A percentile compares a stretch with the other conserved stretches of the same genome.
Evolutionary conservation across 139 green algal species (phyloP).

Genomic region (Tetraselmis striata): DNA sequence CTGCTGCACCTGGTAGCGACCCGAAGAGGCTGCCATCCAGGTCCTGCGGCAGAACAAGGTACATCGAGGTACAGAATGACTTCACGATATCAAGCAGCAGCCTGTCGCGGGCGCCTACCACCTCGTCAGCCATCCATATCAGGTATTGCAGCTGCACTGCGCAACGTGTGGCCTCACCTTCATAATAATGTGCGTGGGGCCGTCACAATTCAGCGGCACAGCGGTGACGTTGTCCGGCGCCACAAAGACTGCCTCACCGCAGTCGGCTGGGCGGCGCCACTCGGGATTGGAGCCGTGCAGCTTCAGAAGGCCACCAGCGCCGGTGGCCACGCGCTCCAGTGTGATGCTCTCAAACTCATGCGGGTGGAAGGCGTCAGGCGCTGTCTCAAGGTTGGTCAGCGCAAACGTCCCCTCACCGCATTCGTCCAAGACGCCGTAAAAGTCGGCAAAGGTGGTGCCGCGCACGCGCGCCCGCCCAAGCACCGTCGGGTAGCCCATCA

Average conservation of each 20-base stretch:
- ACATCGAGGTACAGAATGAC: no score
- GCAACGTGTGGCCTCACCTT: no score
- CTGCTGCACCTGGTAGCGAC: background rate
- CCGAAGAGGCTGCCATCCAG: background rate
- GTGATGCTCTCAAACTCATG: constrained; percentile 1
- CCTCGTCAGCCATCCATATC: no score
- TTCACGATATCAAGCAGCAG: no score
- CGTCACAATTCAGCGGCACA: constrained; percentile 15
- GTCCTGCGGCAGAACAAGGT: no score
- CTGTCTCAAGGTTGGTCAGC: background rate
- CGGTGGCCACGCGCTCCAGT: background rate
- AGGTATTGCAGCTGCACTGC: no score
- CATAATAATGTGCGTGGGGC: background rate
- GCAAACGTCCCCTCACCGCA: constrained; percentile 1
- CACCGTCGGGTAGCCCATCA: constrained; percentile 14
- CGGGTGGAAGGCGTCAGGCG: constrained; percentile 17
- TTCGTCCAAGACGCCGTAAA: constrained; percentile 4
- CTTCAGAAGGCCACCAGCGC: background rate
- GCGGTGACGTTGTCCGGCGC: background rate
- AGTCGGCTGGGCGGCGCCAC: constrained; percentile 15
- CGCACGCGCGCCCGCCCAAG: background rate
- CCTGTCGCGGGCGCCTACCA: no score
- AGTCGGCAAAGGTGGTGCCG: constrained; percentile 14
- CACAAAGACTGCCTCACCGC: background rate
- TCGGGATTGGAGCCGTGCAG: background rate